Evolutionary conservation across 164 flowering plant genomes (phyloP).

Genomic region (Aristolochia contorta): DNA sequence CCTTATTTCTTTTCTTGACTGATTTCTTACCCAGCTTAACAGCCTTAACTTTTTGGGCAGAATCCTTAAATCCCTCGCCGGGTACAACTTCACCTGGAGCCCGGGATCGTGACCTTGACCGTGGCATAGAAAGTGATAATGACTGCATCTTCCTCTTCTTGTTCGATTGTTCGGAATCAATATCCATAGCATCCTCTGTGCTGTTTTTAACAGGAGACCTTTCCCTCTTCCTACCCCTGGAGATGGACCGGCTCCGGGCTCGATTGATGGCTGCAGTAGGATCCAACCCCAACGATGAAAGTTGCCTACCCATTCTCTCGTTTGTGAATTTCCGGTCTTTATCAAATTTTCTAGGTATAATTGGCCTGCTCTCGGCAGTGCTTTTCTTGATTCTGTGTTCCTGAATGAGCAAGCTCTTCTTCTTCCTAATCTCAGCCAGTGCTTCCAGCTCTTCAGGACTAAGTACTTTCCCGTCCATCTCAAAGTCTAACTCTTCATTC

Average conservation of each 20-base stretch:
- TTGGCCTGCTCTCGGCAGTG: conserved; percentile 71
- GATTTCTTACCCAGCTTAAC: conserved; percentile 30
- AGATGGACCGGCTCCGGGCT: conserved; percentile 33
- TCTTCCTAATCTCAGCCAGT: conserved; percentile 61
- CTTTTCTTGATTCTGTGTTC: conserved; percentile 82
- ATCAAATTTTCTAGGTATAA: conserved; percentile 74
- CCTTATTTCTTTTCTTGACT: conserved; percentile 60
- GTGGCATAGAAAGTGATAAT: conserved; percentile 3
- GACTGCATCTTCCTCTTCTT: too few relatives aligned
- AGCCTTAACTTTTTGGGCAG: too few relatives aligned
- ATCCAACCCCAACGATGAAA: conserved; percentile 59
- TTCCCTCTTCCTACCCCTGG: conserved; percentile 43
- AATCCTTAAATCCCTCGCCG: too few relatives aligned
- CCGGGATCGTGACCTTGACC: conserved; percentile 33
- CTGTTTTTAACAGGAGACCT: too few relatives aligned
- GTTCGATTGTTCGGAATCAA: conserved; percentile 3
- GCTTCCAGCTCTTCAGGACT: conserved; percentile 55
- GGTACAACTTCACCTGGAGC: conserved; percentile 11
- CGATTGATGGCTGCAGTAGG: conserved; percentile 57
- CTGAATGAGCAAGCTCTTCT: conserved; percentile 70
- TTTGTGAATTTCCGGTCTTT: conserved; percentile 57
- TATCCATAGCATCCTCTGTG: too few relatives aligned
- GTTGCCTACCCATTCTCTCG: conserved; percentile 86
- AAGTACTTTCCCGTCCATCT: conserved; percentile 55
- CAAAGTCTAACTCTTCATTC: conserved; percentile 42